Evolutionary conservation across 306 rosid species (phyloP), one percentile per base, ranked within the genome.

Genomic region (Castanea mollissima): DNA sequence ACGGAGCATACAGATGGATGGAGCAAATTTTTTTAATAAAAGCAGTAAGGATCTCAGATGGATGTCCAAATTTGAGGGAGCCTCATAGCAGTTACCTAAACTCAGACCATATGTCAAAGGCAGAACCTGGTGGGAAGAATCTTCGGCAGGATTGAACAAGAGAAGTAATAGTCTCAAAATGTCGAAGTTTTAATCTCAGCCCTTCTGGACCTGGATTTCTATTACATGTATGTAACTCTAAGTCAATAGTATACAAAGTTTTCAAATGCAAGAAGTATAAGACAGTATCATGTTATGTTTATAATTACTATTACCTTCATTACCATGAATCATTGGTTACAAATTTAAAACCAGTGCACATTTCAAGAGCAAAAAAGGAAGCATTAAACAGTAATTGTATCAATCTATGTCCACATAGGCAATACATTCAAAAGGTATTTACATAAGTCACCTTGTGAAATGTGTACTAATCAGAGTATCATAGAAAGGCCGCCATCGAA

Each of bases 131-230:
- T 31, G 91, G 98, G 88, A 91, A 95, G 83, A 95, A 95, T 89
- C 94, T 91, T 71, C 98, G 90, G 81, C 99, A 93, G 69, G 96
- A 93, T 75, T 90, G 92, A 76, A 93, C 99, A 88, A 95, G 99
- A 75, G 97, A 91, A 70, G 98, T 95, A 76, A 90, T 90, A 54
- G 93, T 72, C 87, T 88, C 98, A 72, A 93, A 95, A 86, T 95
- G 99, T 0, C 91, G 90, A 59, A 91, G 97, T 78, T 91, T 91
- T 77, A 95, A 64, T 79, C 96, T 91, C 96, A 96, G 92, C 16
- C 99, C 99, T 86, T 95, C 99, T 69, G 99, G 99, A 68, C 99
- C 99, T 67, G 99, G 90, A 87, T 80, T 91, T 88, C 99, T 95
- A 87, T 60, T 83, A 82, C 60, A 85, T 56, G 56, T 41, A 69